phyloP scores from a whole-genome alignment of 345 rosid species.

The Brassica rapa region DNA sequence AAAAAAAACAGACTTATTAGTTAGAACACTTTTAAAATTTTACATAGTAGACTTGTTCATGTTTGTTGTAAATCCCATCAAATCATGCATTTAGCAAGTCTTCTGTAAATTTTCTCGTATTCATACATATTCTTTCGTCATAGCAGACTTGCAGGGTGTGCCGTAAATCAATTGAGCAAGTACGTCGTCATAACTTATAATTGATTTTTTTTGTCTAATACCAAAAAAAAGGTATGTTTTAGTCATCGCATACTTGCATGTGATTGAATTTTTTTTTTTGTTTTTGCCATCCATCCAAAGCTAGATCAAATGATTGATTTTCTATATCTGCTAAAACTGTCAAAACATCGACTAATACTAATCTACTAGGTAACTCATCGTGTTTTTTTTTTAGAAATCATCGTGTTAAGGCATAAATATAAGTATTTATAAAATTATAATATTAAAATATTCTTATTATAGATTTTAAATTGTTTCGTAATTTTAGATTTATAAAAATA shows the following conservation, averaged over 20 bases:
- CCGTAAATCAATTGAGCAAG: neutral
- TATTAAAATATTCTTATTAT: neutral
- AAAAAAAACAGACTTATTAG: neutral
- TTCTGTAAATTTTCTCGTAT: neutral
- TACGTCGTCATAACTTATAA: neutral
- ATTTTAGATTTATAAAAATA: neutral
- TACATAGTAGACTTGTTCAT: slow-evolving; percentile 9
- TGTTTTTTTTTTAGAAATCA: neutral
- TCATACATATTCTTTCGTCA: neutral
- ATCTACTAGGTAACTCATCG: neutral
- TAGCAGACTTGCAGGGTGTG: neutral
- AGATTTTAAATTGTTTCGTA: neutral
- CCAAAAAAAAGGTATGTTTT: neutral
- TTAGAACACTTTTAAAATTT: neutral
- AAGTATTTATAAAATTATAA: no score
- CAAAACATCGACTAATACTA: neutral
- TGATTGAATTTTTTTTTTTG: neutral
- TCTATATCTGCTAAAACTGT: neutral
- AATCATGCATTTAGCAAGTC: neutral
- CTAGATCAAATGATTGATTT: no score
- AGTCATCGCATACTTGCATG: neutral
- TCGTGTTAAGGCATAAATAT: neutral
- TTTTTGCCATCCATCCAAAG: no score
- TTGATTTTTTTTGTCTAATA: no score
- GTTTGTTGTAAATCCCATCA: slow-evolving; percentile 8